These are phyloP conservation scores for Diplodia intermedia DNA, from an alignment of 2,329 filamentous ascomycete genomes.

Conservation along the genomic window DNA sequence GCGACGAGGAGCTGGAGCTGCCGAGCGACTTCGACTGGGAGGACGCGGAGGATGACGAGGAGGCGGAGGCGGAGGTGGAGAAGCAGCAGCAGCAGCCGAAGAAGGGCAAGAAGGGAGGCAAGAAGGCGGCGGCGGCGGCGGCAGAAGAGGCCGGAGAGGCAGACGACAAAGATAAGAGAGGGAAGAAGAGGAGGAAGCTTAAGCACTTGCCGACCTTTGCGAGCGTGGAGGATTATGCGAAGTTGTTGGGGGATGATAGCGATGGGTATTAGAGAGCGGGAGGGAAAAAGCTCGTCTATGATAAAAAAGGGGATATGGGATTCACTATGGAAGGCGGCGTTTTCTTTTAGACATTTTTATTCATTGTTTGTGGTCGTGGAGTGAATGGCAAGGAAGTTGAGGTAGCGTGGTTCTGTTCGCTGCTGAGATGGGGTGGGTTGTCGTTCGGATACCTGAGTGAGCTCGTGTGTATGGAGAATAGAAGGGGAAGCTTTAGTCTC, in stretches of 20 bases:
- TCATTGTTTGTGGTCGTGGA: background rate
- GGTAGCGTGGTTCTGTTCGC: background rate
- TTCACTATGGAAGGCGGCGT: background rate
- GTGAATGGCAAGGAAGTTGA: background rate
- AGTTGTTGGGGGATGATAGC: conserved; percentile 76
- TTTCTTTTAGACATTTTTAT: background rate
- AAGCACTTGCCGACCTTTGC: conserved; percentile 93
- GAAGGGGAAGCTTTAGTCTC: no score
- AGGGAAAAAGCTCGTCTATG: background rate
- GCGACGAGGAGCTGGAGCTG: conserved; percentile 63
- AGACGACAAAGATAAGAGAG: conserved; percentile 46
- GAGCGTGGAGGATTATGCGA: conserved; percentile 90
- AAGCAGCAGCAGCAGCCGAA: conserved; percentile 48
- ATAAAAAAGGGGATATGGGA: background rate
- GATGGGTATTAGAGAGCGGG: conserved; percentile 16
- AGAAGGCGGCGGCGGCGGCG: conserved; percentile 35
- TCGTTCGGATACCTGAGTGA: background rate
- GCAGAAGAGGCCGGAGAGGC: conserved; percentile 39
- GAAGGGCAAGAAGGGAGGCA: conserved; percentile 43
- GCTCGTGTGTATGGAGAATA: background rate
- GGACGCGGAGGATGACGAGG: conserved; percentile 52
- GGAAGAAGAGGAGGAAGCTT: conserved; percentile 78
- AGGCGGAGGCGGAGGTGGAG: conserved; percentile 46
- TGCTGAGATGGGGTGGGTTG: background rate
- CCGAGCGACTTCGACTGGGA: conserved; percentile 58